A percentile compares a stretch with the other conserved stretches of the same genome.
These are phyloP conservation scores for Thelonectria rubi DNA, from an alignment of 2,329 filamentous ascomycete species.

Conservation along the genomic window DNA sequence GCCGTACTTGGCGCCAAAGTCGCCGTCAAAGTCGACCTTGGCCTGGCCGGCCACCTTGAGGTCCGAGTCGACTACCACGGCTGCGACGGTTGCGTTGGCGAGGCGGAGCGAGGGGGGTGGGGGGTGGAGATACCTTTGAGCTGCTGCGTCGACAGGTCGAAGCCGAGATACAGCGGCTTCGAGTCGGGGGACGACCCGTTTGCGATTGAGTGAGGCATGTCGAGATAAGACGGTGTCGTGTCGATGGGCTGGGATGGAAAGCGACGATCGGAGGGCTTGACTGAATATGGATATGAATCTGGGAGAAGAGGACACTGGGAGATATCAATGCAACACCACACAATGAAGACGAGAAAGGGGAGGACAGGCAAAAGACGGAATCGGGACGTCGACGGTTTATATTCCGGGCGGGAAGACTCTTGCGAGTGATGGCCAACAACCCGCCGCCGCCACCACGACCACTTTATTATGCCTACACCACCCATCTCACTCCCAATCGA, in stretches of 20 bases:
- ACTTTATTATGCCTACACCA: background rate
- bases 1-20: constrained; percentile 76
- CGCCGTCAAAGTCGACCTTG: constrained; percentile 94
- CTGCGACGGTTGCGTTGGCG: constrained; percentile 53
- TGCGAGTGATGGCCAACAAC: background rate
- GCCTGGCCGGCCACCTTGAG: constrained; percentile 84
- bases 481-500: background rate
- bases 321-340: constrained; percentile 12
- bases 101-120: no score
- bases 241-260: background rate
- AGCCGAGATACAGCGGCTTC: constrained; percentile 82
- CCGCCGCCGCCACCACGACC: background rate
- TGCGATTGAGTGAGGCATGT: constrained; percentile 7
- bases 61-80: constrained; percentile 83
- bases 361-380: constrained; percentile 19
- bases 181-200: constrained; percentile 32
- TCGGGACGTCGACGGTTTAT: constrained; percentile 16
- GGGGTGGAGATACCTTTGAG: constrained; percentile 73
- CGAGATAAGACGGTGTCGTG: no score
- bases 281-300: no score
- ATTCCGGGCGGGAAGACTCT: background rate
- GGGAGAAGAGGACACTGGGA: no score
- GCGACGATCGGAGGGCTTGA: background rate
- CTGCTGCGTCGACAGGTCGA: constrained; percentile 97
- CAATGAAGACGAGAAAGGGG: constrained; percentile 22